phyloP scores from a whole-genome alignment of 2,329 filamentous ascomycete genomes.

The Lasiodiplodia sp. region DNA sequence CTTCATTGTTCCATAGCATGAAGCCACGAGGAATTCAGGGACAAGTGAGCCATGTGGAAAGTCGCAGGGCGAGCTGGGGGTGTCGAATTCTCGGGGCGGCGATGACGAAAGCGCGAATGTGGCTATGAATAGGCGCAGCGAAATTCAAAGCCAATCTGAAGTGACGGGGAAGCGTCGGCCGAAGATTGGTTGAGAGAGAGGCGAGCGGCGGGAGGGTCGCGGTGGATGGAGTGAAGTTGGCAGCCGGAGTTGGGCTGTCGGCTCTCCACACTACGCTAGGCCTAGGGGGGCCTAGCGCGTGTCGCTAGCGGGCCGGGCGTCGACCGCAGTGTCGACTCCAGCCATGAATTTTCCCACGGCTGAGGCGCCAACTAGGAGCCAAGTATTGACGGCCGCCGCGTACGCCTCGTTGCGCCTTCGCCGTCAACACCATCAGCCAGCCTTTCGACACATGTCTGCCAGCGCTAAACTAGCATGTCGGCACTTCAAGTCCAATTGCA shows the following conservation, averaged over 20 bases:
- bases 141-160: background rate
- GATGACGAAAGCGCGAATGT: background rate
- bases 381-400: background rate
- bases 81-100: background rate
- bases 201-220: background rate
- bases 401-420: background rate
- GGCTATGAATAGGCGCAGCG: background rate
- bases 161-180: background rate
- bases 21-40: background rate
- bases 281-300: background rate
- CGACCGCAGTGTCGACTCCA: background rate
- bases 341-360: background rate
- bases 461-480: background rate
- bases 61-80: background rate
- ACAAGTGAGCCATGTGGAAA: background rate
- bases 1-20: background rate
- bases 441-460: background rate
- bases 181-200: background rate
- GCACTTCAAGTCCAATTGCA: background rate
- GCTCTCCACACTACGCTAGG: constrained; percentile 19
- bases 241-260: constrained; percentile 17
- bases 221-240: background rate
- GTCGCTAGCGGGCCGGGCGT: background rate
- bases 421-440: background rate
- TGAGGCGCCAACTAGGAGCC: constrained; percentile 8